These are phyloP conservation scores for Phaseolus lunatus DNA, from an alignment of 306 rosid genomes.

Conservation along the genomic window DNA sequence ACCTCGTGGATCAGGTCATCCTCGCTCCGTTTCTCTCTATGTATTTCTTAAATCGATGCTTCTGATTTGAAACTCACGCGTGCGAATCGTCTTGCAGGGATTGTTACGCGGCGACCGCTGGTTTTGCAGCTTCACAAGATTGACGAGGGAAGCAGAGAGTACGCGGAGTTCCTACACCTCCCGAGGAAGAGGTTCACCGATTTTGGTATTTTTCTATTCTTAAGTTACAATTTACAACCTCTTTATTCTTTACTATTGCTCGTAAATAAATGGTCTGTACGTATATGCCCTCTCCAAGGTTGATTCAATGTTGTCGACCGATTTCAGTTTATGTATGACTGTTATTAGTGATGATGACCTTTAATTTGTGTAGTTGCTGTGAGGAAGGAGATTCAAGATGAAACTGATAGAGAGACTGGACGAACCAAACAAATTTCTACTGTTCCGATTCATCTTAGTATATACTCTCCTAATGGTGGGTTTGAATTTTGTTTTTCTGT, in stretches of 20 bases:
- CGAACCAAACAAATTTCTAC: constrained; percentile 80
- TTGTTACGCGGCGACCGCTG: constrained; percentile 93
- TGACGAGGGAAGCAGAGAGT: constrained; percentile 85
- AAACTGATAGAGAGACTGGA: constrained; percentile 97
- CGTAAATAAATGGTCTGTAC: background rate
- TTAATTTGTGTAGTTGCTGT: constrained; percentile 73
- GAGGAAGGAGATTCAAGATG: constrained; percentile 95
- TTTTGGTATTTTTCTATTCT: constrained; percentile 64
- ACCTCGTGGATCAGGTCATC: constrained; percentile 96
- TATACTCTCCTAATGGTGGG: constrained; percentile 89
- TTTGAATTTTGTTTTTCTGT: background rate
- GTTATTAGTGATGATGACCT: constrained; percentile 32
- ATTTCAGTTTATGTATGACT: constrained; percentile 1
- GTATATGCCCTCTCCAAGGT: background rate
- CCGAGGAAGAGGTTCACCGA: constrained; percentile 79
- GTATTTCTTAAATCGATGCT: background rate
- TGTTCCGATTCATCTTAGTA: constrained; percentile 96
- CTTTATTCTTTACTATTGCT: background rate
- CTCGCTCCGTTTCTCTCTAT: background rate
- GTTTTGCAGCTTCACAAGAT: constrained; percentile 89
- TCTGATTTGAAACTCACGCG: constrained; percentile 33
- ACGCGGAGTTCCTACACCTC: constrained; percentile 88
- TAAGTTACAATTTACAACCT: background rate
- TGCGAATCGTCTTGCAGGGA: constrained; percentile 62
- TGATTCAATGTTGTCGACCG: constrained; percentile 36